Evolutionary conservation across 495 filamentous ascomycete genomes (phyloP).

Genomic region (Neurospora tetrasperma): DNA sequence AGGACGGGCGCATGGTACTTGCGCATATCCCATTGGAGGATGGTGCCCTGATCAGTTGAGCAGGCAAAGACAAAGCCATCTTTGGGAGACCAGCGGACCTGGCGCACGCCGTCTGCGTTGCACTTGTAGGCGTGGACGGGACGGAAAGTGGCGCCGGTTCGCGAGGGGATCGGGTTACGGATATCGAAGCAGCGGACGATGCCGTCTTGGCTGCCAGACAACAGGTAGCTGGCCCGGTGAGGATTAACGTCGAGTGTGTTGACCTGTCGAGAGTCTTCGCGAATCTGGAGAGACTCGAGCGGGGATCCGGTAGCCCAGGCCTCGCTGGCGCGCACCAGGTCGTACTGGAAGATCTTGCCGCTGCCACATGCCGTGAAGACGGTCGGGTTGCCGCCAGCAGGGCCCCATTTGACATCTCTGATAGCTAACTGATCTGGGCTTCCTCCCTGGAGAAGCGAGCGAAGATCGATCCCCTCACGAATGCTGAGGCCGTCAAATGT

Average conservation of each 20-base stretch:
- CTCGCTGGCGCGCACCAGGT: conserved; percentile 50
- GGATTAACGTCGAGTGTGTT: conserved; percentile 89
- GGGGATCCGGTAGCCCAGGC: conserved; percentile 32
- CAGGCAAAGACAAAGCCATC: conserved; percentile 82
- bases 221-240: conserved; percentile 58
- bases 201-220: conserved; percentile 89
- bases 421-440: conserved; percentile 70
- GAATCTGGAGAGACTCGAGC: conserved; percentile 59
- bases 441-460: conserved; percentile 61
- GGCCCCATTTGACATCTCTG: conserved; percentile 76
- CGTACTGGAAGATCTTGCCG: conserved; percentile 80
- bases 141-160: conserved; percentile 34
- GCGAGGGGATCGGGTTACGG: conserved; percentile 26
- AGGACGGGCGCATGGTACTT: conserved; percentile 38
- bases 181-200: conserved; percentile 60
- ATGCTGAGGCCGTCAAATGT: conserved; percentile 58
- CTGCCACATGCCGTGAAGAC: conserved; percentile 79
- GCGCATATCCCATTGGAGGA: conserved; percentile 49
- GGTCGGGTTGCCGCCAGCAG: conserved; percentile 33
- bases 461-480: conserved; percentile 70
- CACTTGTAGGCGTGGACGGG: conserved; percentile 35
- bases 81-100: conserved; percentile 80
- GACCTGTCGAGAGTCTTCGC: conserved; percentile 82
- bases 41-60: conserved; percentile 73
- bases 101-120: conserved; percentile 67